Conservation (phyloP, 2,329 filamentous ascomycete species). For the Sclerotiophoma versabilis region DNA sequence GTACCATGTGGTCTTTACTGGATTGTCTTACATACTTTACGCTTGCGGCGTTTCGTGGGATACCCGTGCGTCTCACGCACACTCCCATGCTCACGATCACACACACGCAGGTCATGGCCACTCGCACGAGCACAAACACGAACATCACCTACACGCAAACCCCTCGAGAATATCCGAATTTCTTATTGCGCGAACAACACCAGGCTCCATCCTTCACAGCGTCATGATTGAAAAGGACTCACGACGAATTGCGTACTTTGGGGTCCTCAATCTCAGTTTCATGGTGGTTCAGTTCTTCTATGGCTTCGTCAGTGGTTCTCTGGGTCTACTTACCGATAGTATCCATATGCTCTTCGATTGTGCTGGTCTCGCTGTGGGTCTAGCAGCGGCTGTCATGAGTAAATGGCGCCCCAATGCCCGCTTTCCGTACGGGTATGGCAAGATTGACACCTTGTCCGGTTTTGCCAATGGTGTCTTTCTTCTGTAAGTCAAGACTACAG, state of each 20-base stretch:
- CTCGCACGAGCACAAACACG: slow-evolving; percentile 35
- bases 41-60: slow-evolving; percentile 53
- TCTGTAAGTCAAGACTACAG: slow-evolving; percentile 65
- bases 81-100: slow-evolving; percentile 39
- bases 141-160: slow-evolving; percentile 52
- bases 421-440: slow-evolving; percentile 95
- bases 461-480: slow-evolving; percentile 97
- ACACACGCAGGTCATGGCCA: slow-evolving; percentile 43
- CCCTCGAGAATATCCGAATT: slow-evolving; percentile 75
- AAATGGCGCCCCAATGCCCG: slow-evolving; percentile 91
- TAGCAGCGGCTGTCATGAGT: slow-evolving; percentile 91
- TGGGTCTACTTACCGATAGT: slow-evolving; percentile 95
- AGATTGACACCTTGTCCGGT: slow-evolving; percentile 93
- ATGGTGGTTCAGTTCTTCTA: slow-evolving; percentile 96
- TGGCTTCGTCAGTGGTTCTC: slow-evolving; percentile 88
- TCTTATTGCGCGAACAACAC: slow-evolving; percentile 72
- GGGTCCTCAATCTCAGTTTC: slow-evolving; percentile 92
- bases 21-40: slow-evolving; percentile 38
- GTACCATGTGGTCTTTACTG: slow-evolving; percentile 25
- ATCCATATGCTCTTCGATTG: slow-evolving; percentile 99
- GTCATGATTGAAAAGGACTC: slow-evolving; percentile 93
- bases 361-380: slow-evolving; percentile 85
- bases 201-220: slow-evolving; percentile 80
- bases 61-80: slow-evolving; percentile 35
- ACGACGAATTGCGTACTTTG: slow-evolving; percentile 95